Percentiles rank a stretch among this genome's conserved stretches.
phyloP scores from a whole-genome alignment of 2,329 filamentous ascomycete genomes.

The Calonectria pseudoreteaudii region DNA sequence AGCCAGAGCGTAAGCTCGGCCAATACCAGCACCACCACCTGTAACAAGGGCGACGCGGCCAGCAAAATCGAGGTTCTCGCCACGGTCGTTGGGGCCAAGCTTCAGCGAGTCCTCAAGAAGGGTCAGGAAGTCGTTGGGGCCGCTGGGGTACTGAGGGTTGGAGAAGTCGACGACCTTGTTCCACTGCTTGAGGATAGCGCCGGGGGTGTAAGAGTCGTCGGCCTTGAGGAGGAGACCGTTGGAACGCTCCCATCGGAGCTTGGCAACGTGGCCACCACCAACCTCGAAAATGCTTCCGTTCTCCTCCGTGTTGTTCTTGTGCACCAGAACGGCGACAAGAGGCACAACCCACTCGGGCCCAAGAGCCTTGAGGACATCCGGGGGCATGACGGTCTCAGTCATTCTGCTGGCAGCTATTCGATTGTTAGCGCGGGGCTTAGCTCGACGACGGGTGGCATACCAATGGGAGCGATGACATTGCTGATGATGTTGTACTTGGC shows the following conservation, averaged over 20 bases:
- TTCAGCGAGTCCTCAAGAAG: slow-evolving; percentile 88
- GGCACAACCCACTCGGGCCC: slow-evolving; percentile 97
- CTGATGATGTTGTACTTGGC: slow-evolving; percentile 96
- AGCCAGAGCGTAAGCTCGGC: slow-evolving; percentile 88
- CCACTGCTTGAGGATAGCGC: slow-evolving; percentile 91
- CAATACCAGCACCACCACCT: slow-evolving; percentile 90
- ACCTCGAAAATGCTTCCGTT: slow-evolving; percentile 93
- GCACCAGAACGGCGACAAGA: slow-evolving; percentile 87
- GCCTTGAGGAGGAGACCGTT: slow-evolving; percentile 90
- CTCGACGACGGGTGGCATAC: slow-evolving; percentile 44
- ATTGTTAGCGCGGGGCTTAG: slow-evolving; percentile 28
- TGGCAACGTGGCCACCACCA: slow-evolving; percentile 91
- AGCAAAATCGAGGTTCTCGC: slow-evolving; percentile 82
- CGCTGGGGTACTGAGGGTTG: slow-evolving; percentile 80
- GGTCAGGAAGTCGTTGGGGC: slow-evolving; percentile 87
- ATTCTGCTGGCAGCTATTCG: slow-evolving; percentile 85
- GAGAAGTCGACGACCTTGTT: slow-evolving; percentile 88
- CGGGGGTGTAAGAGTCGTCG: slow-evolving; percentile 88
- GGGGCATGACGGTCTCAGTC: slow-evolving; percentile 95
- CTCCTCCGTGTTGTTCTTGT: slow-evolving; percentile 85
- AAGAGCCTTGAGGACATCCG: slow-evolving; percentile 86
- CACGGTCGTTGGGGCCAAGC: slow-evolving; percentile 77
- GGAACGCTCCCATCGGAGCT: slow-evolving; percentile 94
- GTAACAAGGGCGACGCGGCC: slow-evolving; percentile 90
- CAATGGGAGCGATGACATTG: slow-evolving; percentile 94